Evolutionary conservation across 768 basidiomycete genomes (phyloP), one percentile per base, ranked within the genome.

Genomic region (Termitomyces eurrhizus): DNA sequence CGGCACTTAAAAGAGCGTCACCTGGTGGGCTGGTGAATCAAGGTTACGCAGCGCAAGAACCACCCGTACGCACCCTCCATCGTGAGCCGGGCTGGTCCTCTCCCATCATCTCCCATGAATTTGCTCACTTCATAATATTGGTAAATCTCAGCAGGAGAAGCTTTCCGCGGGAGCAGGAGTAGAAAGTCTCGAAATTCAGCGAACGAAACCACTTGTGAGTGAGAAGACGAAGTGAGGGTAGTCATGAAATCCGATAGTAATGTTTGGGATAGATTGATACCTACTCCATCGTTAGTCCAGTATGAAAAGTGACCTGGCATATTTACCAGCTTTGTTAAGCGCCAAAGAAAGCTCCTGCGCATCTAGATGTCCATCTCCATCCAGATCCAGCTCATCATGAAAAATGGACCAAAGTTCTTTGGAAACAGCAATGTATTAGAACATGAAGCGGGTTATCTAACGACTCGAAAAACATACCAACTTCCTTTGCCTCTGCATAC

Each of bases 321-420:
- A 48, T 75, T 64, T 64, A 92, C 93, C 92, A 68, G 91, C 88
- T 72, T 88, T 85, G 55, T 76, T 73, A 49, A 96, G 75, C 32
- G 78, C 78, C 32, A 68, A 61, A 37, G 71, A 66, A 36, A 80
- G 72, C 61, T 80, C 78, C 33, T 70, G 65, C 32, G 82, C 77
- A 67, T 95, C 93, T 35, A 97, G 72, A 58, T 83, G 84, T 8
- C 93, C 94, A 73, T 97, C 92, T 32, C 90, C 83, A 68, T 97
- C 93, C 62, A 93, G 77, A 75, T 96, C 95, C 52, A 97, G 82
- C 67, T 95, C 90, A 68, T 93, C 81, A 64, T 92, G 92, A 73
- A 97, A 97, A 58, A 95, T 87, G 54, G 84, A 79, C 95, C 95
- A 97, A 24, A 97, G 79, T 73, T 96, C 94, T 93, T 33, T 13